phyloP scores from a whole-genome alignment of 495 filamentous ascomycete genomes.

The Tuber aestivum region DNA sequence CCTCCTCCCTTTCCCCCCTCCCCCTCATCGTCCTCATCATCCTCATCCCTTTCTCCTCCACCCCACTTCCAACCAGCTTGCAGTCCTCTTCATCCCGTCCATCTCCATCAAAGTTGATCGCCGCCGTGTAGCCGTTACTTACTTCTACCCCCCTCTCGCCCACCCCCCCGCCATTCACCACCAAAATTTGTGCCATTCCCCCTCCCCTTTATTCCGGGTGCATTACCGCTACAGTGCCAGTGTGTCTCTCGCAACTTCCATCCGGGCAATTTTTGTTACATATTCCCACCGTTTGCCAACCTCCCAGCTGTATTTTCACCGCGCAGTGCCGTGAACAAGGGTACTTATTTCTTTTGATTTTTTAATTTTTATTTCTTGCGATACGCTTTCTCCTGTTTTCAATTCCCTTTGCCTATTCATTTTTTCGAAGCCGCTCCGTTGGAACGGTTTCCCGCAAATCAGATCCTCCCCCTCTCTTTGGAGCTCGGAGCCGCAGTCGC shows the following conservation, averaged over 20 bases:
- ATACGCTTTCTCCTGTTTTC: neutral
- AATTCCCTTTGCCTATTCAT: neutral
- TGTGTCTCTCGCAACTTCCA: conserved; percentile 10
- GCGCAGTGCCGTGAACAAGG: neutral
- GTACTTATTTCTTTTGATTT: neutral
- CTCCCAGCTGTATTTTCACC: neutral
- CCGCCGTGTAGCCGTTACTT: conserved; percentile 31
- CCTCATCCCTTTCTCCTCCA: conserved; percentile 39
- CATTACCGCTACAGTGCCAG: neutral
- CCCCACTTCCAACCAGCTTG: conserved; percentile 32
- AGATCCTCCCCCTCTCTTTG: neutral
- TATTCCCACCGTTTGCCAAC: neutral
- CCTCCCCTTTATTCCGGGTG: conserved; percentile 16
- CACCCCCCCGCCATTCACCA: conserved; percentile 24
- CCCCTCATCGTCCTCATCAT: conserved; percentile 7
- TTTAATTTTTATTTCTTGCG: neutral
- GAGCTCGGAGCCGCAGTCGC: neutral
- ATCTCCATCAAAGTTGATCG: conserved; percentile 28
- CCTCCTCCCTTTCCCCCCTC: conserved; percentile 34
- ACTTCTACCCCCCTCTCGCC: conserved; percentile 39
- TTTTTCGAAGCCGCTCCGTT: neutral
- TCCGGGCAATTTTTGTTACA: conserved; percentile 3
- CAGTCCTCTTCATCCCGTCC: conserved; percentile 19
- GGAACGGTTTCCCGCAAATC: neutral
- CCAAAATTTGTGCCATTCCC: conserved; percentile 11